phyloP scores from a whole-genome alignment of 768 basidiomycete species.

The Lentinula raphanica region DNA sequence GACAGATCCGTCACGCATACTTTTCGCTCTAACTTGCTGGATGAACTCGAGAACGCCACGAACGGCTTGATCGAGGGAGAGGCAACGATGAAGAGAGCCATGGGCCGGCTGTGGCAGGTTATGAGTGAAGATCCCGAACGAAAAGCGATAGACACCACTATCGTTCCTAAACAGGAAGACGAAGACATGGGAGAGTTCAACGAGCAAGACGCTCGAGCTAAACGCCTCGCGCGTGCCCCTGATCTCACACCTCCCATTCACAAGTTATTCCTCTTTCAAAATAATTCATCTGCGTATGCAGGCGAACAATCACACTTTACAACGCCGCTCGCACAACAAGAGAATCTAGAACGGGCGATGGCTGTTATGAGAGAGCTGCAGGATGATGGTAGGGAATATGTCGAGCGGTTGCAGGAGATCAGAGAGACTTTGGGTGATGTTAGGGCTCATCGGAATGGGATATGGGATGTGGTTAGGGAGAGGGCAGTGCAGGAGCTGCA shows the following conservation, averaged over 20 bases:
- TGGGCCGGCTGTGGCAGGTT: conserved; percentile 79
- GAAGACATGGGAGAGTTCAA: conserved; percentile 47
- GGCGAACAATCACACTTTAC: conserved; percentile 60
- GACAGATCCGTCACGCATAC: conserved; percentile 81
- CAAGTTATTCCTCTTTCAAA: conserved; percentile 59
- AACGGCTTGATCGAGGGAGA: conserved; percentile 85
- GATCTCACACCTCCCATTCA: conserved; percentile 61
- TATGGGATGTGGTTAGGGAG: conserved; percentile 76
- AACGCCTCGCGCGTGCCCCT: conserved; percentile 52
- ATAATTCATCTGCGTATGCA: conserved; percentile 36
- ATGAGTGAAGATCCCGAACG: conserved; percentile 59
- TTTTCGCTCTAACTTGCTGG: conserved; percentile 71
- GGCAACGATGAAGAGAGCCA: conserved; percentile 60
- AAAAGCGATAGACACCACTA: conserved; percentile 27
- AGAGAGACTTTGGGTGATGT: conserved; percentile 76
- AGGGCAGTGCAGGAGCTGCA: conserved; percentile 72
- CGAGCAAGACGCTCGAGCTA: conserved; percentile 31
- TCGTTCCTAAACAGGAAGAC: conserved; percentile 65
- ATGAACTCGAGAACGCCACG: conserved; percentile 77
- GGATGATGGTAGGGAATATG: conserved; percentile 84
- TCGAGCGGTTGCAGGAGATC: conserved; percentile 80
- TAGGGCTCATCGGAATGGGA: conserved; percentile 59
- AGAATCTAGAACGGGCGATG: conserved; percentile 69
- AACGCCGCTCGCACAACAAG: conserved; percentile 60
- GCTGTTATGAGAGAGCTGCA: conserved; percentile 73